phyloP scores from a whole-genome alignment of 2,329 filamentous ascomycete genomes.

The Xenoacremonium recifei region DNA sequence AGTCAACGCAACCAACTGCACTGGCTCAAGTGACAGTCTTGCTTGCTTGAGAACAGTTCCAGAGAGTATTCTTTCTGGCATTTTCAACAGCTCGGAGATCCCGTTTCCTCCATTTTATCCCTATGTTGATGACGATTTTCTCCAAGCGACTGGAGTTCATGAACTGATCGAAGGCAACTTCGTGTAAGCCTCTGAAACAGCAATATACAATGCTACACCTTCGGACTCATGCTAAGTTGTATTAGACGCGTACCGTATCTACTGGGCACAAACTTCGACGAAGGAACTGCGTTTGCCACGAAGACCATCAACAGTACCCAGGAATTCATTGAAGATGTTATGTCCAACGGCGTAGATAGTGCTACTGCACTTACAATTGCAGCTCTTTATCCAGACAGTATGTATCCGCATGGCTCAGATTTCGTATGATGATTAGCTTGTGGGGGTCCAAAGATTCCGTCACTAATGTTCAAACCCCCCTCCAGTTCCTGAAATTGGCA shows the following conservation, averaged over 20 bases:
- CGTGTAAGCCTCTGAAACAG: no score
- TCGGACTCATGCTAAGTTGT: no score
- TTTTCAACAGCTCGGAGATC: conserved; percentile 31
- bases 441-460: no score
- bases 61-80: conserved; percentile 27
- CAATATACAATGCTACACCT: no score
- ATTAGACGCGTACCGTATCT: no score
- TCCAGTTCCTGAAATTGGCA: conserved; percentile 44
- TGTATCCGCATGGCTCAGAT: no score
- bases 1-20: conserved; percentile 23
- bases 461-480: no score
- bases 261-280: conserved; percentile 65
- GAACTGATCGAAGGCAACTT: conserved; percentile 36
- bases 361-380: conserved; percentile 34
- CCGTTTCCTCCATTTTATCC: no score
- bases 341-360: conserved; percentile 5
- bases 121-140: no score
- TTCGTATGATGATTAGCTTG: no score
- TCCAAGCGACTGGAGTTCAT: conserved; percentile 16
- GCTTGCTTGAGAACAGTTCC: conserved; percentile 31
- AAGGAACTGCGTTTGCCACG: conserved; percentile 56
- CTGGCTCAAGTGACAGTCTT: conserved; percentile 20
- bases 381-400: conserved; percentile 49
- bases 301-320: conserved; percentile 52
- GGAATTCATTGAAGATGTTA: conserved; percentile 39